Conservation (phyloP, 768 basidiomycete species). For the Tylopilus plumbeoviolaceoides region DNA sequence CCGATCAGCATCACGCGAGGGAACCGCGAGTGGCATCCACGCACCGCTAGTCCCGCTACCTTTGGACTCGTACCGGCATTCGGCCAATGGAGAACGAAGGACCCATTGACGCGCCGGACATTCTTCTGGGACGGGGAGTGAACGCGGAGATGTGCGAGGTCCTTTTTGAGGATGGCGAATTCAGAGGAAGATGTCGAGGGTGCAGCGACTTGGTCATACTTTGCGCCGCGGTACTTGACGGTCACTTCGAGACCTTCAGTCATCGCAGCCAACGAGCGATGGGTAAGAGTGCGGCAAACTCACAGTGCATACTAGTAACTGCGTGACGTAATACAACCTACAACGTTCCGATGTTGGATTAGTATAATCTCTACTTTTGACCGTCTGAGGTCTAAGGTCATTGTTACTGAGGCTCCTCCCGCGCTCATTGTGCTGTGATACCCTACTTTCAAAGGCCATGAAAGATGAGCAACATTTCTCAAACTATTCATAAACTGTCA, state of each 20-base stretch:
- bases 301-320: too few relatives aligned
- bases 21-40: background rate
- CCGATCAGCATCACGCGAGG: background rate
- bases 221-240: slow-evolving; percentile 22
- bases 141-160: slow-evolving; percentile 28
- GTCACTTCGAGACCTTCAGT: slow-evolving; percentile 23
- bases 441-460: too few relatives aligned
- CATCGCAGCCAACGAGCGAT: slow-evolving; percentile 7
- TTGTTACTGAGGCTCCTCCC: too few relatives aligned
- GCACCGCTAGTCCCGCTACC: slow-evolving; percentile 3
- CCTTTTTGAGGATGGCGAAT: slow-evolving; percentile 24
- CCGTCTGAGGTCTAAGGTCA: too few relatives aligned
- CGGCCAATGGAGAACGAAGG: slow-evolving; percentile 27
- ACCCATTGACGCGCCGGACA: slow-evolving; percentile 16
- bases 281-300: too few relatives aligned
- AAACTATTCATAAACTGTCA: too few relatives aligned
- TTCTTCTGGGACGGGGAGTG: slow-evolving; percentile 29
- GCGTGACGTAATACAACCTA: too few relatives aligned
- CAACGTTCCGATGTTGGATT: too few relatives aligned
- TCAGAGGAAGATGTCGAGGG: slow-evolving; percentile 12
- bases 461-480: too few relatives aligned
- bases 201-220: slow-evolving; percentile 12
- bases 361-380: too few relatives aligned
- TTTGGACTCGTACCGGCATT: slow-evolving; percentile 3
- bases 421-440: too few relatives aligned